Percentiles rank a stretch among this genome's conserved stretches.
Evolutionary conservation across 2,329 filamentous ascomycete genomes (phyloP).

Genomic region (Talaromyces piceae): DNA sequence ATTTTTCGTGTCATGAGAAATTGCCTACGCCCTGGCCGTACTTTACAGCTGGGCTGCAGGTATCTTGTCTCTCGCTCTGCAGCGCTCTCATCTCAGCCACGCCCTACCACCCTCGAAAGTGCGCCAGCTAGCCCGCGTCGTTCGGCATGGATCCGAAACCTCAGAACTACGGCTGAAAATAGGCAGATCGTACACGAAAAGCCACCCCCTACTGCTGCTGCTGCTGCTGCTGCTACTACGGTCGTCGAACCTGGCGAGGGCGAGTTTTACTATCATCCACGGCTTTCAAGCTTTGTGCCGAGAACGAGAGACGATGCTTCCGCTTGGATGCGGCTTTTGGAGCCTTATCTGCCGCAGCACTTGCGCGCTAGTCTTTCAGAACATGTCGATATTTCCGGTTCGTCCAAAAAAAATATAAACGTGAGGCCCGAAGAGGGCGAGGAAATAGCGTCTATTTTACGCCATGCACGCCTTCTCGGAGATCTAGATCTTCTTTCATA

Average conservation of each 20-base stretch:
- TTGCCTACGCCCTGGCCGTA: conserved; percentile 30
- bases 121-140: conserved; percentile 3
- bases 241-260: background rate
- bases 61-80: conserved; percentile 14
- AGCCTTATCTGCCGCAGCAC: conserved; percentile 24
- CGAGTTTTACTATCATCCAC: background rate
- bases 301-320: conserved; percentile 17
- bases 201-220: conserved; percentile 1
- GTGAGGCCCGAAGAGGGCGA: conserved; percentile 18
- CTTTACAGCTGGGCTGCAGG: conserved; percentile 27
- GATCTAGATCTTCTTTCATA: conserved; percentile 32
- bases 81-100: background rate
- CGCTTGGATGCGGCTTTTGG: conserved; percentile 29
- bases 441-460: conserved; percentile 26
- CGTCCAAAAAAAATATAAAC: background rate
- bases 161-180: conserved; percentile 1
- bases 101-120: background rate
- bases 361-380: conserved; percentile 15
- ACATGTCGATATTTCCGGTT: conserved; percentile 2
- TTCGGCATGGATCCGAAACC: background rate
- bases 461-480: conserved; percentile 19
- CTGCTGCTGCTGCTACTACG: too few species aligned
- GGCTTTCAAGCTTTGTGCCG: background rate
- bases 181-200: background rate
- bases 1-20: conserved; percentile 37